Conservation (phyloP, 2,329 filamentous ascomycete species). For the Phialophora macrospora region DNA sequence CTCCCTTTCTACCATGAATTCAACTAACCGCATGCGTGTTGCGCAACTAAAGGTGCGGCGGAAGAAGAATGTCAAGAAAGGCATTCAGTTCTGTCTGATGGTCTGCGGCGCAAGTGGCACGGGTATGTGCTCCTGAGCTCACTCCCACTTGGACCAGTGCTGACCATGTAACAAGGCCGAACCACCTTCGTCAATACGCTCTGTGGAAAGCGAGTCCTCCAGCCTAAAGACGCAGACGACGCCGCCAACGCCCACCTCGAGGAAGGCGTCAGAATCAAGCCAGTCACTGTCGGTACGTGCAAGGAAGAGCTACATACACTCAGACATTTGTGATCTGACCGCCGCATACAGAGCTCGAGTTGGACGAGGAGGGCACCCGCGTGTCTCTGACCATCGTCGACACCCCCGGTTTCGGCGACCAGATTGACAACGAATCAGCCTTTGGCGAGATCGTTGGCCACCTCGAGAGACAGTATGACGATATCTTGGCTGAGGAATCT, state of each 20-base stretch:
- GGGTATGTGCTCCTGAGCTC: conserved; percentile 61
- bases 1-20: conserved; percentile 21
- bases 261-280: conserved; percentile 98
- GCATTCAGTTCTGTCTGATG: conserved; percentile 99
- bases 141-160: conserved; percentile 8
- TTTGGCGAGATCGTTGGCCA: conserved; percentile 98
- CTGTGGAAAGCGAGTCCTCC: conserved; percentile 89
- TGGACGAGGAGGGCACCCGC: conserved; percentile 97
- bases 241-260: conserved; percentile 85
- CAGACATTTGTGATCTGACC: conserved; percentile 29
- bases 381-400: conserved; percentile 98
- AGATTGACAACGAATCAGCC: conserved; percentile 99
- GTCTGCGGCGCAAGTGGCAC: conserved; percentile 98
- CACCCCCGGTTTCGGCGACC: conserved; percentile 96
- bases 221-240: conserved; percentile 92
- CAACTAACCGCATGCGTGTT: conserved; percentile 32
- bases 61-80: conserved; percentile 99
- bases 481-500: conserved; percentile 98
- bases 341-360: conserved; percentile 73
- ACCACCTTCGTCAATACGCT: conserved; percentile 99
- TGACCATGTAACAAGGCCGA: conserved; percentile 66
- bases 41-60: conserved; percentile 89
- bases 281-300: conserved; percentile 87
- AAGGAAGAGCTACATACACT: conserved; percentile 12
- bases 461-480: conserved; percentile 98